These are phyloP conservation scores for Saccharomyces hybrid DNA, from an alignment of 1,139 yeast genomes.

Conservation along the genomic window DNA sequence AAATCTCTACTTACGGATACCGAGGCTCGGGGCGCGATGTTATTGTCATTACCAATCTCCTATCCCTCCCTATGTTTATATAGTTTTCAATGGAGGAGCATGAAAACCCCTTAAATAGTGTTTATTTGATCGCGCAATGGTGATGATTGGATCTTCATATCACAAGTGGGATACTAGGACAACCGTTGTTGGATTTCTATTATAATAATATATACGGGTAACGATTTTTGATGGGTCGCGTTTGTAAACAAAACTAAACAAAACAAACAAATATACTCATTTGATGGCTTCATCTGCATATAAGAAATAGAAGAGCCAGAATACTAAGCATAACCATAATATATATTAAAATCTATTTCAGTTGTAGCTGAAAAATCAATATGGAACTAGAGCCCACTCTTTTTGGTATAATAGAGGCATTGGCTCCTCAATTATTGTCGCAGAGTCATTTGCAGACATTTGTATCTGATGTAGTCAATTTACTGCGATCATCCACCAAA, in stretches of 20 bases:
- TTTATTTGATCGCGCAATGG: neutral
- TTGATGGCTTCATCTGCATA: neutral
- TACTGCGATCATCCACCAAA: slow-evolving; percentile 11
- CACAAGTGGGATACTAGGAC: neutral
- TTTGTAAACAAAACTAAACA: slow-evolving; percentile 3
- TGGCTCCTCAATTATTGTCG: slow-evolving; percentile 12
- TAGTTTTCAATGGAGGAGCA: neutral
- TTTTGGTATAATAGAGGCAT: slow-evolving; percentile 11
- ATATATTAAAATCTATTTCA: neutral
- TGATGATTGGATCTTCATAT: neutral
- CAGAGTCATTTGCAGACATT: slow-evolving; percentile 9
- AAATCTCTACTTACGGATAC: neutral
- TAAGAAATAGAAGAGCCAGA: neutral
- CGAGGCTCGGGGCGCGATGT: neutral
- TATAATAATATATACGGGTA: neutral
- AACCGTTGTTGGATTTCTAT: neutral
- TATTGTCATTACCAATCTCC: neutral
- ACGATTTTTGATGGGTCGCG: neutral
- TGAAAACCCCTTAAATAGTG: neutral
- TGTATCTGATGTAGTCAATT: slow-evolving; percentile 10
- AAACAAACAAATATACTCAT: neutral
- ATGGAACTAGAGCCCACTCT: slow-evolving; percentile 16
- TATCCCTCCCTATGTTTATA: neutral
- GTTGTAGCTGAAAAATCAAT: neutral
- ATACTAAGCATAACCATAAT: neutral